Percentiles rank a stretch among this genome's conserved stretches.
These are phyloP conservation scores for Tetracentron sinense DNA, from an alignment of 164 flowering plant species.

Conservation along the genomic window DNA sequence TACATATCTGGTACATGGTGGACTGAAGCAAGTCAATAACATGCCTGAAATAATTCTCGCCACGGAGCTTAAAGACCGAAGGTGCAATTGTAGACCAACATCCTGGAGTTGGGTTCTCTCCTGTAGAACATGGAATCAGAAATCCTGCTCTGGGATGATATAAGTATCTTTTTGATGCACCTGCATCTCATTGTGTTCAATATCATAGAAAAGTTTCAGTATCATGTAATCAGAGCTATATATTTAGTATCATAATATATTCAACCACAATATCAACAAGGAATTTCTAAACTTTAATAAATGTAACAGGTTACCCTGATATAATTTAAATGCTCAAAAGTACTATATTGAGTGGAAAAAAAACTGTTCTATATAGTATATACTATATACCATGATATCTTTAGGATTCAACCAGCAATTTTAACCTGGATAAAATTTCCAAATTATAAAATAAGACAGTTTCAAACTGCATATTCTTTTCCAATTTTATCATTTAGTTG, in stretches of 20 bases:
- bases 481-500: too few species aligned
- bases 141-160: constrained; percentile 78
- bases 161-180: constrained; percentile 57
- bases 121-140: constrained; percentile 48
- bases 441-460: background rate
- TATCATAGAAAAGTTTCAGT: too few species aligned
- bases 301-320: too few species aligned
- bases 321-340: background rate
- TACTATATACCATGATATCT: background rate
- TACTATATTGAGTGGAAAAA: background rate
- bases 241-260: background rate
- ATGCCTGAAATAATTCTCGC: constrained; percentile 82
- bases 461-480: too few species aligned
- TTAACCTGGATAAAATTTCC: background rate
- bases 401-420: background rate
- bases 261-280: background rate
- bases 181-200: constrained; percentile 48
- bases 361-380: too few species aligned
- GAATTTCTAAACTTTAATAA: background rate
- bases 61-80: constrained; percentile 79
- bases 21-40: constrained; percentile 9
- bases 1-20: background rate
- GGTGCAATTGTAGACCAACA: constrained; percentile 84
- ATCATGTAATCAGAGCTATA: background rate
- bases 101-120: constrained; percentile 58